Conservation (phyloP, 2,329 filamentous ascomycete genomes). For the Talaromyces atroroseus region DNA sequence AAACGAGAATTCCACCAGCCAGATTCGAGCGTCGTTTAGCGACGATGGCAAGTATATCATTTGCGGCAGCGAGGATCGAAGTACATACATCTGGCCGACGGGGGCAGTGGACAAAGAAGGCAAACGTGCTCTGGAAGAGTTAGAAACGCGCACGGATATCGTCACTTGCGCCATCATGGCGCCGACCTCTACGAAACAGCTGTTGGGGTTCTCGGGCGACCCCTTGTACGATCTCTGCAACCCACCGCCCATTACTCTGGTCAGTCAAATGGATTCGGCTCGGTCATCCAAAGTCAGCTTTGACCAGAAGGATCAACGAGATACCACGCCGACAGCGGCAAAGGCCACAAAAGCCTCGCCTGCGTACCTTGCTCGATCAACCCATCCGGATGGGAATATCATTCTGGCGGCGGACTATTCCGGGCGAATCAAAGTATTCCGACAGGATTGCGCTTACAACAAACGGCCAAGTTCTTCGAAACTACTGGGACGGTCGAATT, state of each 20-base stretch:
- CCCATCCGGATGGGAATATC: slow-evolving; percentile 78
- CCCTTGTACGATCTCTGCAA: slow-evolving; percentile 97
- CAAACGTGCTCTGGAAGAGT: slow-evolving; percentile 78
- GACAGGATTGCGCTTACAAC: slow-evolving; percentile 82
- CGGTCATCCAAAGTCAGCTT: slow-evolving; percentile 26
- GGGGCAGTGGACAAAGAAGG: slow-evolving; percentile 60
- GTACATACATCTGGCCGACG: slow-evolving; percentile 86
- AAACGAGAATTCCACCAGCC: slow-evolving; percentile 81
- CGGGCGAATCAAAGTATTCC: slow-evolving; percentile 87
- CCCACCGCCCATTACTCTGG: slow-evolving; percentile 77
- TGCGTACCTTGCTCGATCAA: slow-evolving; percentile 68
- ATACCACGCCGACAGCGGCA: not conserved
- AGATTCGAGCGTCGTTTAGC: slow-evolving; percentile 84
- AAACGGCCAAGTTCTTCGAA: slow-evolving; percentile 71
- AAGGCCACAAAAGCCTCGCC: slow-evolving; percentile 58
- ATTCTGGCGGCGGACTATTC: slow-evolving; percentile 85
- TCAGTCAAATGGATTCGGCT: slow-evolving; percentile 63
- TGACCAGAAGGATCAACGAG: slow-evolving; percentile 25
- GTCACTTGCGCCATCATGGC: slow-evolving; percentile 88
- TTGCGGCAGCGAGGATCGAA: slow-evolving; percentile 86
- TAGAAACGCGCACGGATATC: slow-evolving; percentile 82
- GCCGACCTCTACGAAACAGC: slow-evolving; percentile 68
- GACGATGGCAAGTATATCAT: slow-evolving; percentile 83
- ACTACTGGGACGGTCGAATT: slow-evolving; percentile 51
- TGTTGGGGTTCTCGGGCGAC: slow-evolving; percentile 76